Percentiles rank a stretch among this genome's conserved stretches.
These are phyloP conservation scores for Neonectria neomacrospora DNA, from an alignment of 2,329 filamentous ascomycete species.

Conservation along the genomic window DNA sequence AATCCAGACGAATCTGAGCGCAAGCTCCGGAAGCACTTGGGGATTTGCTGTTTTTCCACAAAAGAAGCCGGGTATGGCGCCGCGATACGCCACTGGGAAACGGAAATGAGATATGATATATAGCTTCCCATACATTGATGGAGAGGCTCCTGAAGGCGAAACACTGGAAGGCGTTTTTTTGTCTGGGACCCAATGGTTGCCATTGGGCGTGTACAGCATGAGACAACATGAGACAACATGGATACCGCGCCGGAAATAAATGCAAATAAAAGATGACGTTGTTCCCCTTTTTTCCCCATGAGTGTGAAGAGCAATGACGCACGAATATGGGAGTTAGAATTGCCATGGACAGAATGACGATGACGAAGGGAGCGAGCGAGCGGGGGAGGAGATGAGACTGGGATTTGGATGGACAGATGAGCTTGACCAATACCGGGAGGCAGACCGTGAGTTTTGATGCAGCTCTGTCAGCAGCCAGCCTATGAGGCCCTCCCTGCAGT, in stretches of 20 bases:
- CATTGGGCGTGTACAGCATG: conserved; percentile 33
- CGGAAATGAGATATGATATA: conserved; percentile 38
- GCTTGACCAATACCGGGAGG: not conserved
- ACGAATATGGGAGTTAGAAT: not conserved
- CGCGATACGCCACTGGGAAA: conserved; percentile 24
- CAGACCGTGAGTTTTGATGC: not conserved
- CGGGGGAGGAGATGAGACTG: not conserved
- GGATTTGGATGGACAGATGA: not conserved
- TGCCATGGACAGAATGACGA: not conserved
- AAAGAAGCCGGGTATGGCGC: conserved; percentile 18
- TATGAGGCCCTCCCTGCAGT: not conserved
- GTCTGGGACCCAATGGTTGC: conserved; percentile 31
- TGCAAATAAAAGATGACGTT: conserved; percentile 16
- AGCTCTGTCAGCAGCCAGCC: not conserved
- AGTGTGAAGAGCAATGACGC: not conserved
- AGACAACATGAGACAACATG: conserved; percentile 20
- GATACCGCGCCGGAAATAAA: conserved; percentile 34
- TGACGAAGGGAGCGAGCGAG: not conserved
- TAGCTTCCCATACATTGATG: conserved; percentile 12
- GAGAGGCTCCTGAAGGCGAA: conserved; percentile 13
- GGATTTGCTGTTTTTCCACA: conserved; percentile 33
- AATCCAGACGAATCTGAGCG: conserved; percentile 34
- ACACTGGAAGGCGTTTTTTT: conserved; percentile 39
- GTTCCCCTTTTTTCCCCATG: not conserved
- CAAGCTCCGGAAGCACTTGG: conserved; percentile 35